phyloP scores from a whole-genome alignment of 495 filamentous ascomycete genomes.

The Coniosporium apollinis region DNA sequence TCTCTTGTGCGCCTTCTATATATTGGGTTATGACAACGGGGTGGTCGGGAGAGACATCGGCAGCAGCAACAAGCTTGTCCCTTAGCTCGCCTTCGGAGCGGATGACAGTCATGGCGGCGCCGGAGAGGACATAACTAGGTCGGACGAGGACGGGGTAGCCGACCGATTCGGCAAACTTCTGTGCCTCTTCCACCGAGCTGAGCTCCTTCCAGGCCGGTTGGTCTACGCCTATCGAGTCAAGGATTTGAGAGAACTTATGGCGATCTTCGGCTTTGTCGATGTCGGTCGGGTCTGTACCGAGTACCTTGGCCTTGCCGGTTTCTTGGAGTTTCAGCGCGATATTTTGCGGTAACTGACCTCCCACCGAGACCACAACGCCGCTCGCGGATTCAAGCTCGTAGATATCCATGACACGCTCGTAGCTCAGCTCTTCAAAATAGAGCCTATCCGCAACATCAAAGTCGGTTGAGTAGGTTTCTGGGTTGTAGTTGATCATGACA shows the following conservation, averaged over 20 bases:
- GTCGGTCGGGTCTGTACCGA: slow-evolving; percentile 81
- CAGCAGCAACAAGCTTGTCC: slow-evolving; percentile 74
- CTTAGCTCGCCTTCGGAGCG: slow-evolving; percentile 74
- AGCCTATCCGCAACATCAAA: slow-evolving; percentile 88
- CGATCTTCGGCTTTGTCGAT: slow-evolving; percentile 95
- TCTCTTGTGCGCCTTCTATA: slow-evolving; percentile 93
- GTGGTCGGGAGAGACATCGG: slow-evolving; percentile 84
- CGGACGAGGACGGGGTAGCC: slow-evolving; percentile 87
- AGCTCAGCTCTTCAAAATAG: slow-evolving; percentile 94
- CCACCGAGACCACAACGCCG: slow-evolving; percentile 88
- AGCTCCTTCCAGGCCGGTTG: slow-evolving; percentile 97
- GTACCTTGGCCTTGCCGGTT: slow-evolving; percentile 67
- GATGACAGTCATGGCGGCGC: slow-evolving; percentile 95
- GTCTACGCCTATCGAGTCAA: slow-evolving; percentile 90
- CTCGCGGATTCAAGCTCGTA: slow-evolving; percentile 80
- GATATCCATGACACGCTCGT: slow-evolving; percentile 97
- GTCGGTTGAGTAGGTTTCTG: slow-evolving; percentile 79
- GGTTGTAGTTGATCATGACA: slow-evolving; percentile 95
- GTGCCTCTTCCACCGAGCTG: slow-evolving; percentile 73
- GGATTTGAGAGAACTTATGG: slow-evolving; percentile 95
- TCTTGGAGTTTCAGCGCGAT: slow-evolving; percentile 93
- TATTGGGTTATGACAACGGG: slow-evolving; percentile 98
- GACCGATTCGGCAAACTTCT: slow-evolving; percentile 66
- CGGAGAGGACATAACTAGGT: slow-evolving; percentile 89
- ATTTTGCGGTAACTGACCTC: slow-evolving; percentile 92